phyloP scores from a whole-genome alignment of 768 basidiomycete genomes.

The Lepiota brunneoincarnata region DNA sequence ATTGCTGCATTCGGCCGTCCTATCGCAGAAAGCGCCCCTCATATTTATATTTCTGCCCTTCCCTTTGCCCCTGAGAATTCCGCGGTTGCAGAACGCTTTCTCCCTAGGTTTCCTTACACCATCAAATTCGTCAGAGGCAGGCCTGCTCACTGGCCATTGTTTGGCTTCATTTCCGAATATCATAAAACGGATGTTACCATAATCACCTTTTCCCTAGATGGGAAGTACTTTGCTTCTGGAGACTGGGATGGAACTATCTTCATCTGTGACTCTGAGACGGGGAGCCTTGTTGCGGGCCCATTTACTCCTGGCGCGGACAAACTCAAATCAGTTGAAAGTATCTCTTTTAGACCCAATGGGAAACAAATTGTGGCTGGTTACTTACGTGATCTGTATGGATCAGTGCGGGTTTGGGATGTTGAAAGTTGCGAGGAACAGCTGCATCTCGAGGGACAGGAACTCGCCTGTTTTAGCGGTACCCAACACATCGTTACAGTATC shows the following conservation, averaged over 20 bases:
- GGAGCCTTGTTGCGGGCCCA: slow-evolving; percentile 7
- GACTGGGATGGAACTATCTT: slow-evolving; percentile 32
- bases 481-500: too few relatives aligned
- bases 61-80: slow-evolving; percentile 23
- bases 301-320: too few relatives aligned
- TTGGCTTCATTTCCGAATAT: slow-evolving; percentile 1
- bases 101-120: slow-evolving; percentile 7
- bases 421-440: too few relatives aligned
- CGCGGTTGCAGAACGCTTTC: slow-evolving; percentile 12
- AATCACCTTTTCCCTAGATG: slow-evolving; percentile 22
- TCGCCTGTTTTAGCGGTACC: too few relatives aligned
- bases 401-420: slow-evolving; percentile 6
- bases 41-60: slow-evolving; percentile 25
- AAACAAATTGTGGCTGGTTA: too few relatives aligned
- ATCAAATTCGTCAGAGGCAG: slow-evolving; percentile 12
- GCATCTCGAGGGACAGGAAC: too few relatives aligned
- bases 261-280: slow-evolving; percentile 25
- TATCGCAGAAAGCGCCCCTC: slow-evolving; percentile 19
- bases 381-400: background rate
- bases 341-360: too few relatives aligned
- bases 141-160: slow-evolving; percentile 15
- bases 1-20: slow-evolving; percentile 14
- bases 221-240: slow-evolving; percentile 29
- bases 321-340: too few relatives aligned
- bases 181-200: background rate